Percentiles rank a stretch among this genome's conserved stretches.
Evolutionary conservation across 768 basidiomycete genomes (phyloP).

Genomic region (Suillus brevipes): DNA sequence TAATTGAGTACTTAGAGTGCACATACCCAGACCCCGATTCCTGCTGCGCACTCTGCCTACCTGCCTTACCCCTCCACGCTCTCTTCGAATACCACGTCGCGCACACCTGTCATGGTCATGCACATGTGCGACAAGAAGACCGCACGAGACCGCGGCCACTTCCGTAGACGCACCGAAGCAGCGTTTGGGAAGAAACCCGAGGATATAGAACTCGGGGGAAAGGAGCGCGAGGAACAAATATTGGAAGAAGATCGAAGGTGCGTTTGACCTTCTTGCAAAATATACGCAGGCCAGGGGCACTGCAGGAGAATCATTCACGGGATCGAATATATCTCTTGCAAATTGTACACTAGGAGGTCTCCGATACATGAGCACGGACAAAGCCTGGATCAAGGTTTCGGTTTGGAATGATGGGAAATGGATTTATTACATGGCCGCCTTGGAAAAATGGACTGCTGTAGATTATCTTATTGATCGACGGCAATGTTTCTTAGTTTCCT

Average conservation of each 20-base stretch:
- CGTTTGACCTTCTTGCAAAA: constrained; percentile 13
- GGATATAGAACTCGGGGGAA: constrained; percentile 17
- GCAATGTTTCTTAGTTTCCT: background rate
- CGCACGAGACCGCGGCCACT: constrained; percentile 18
- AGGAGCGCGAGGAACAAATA: constrained; percentile 23
- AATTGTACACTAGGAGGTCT: constrained; percentile 31
- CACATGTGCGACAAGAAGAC: constrained; percentile 24
- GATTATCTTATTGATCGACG: background rate
- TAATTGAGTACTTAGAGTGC: constrained; percentile 39
- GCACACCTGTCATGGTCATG: constrained; percentile 20
- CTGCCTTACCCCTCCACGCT: constrained; percentile 23
- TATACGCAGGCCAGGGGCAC: constrained; percentile 11
- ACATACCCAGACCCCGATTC: constrained; percentile 21
- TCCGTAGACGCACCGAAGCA: constrained; percentile 19
- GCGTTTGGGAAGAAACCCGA: constrained; percentile 12
- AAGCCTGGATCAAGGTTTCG: constrained; percentile 24
- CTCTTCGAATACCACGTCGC: constrained; percentile 23
- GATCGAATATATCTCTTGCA: constrained; percentile 22
- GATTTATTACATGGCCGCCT: constrained; percentile 20
- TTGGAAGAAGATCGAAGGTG: constrained; percentile 23
- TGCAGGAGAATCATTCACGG: constrained; percentile 20
- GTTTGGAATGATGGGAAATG: constrained; percentile 31
- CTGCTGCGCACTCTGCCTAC: constrained; percentile 17
- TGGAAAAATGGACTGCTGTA: constrained; percentile 21
- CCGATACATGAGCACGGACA: constrained; percentile 27